These are phyloP conservation scores for Eucalyptus viminalis DNA, from an alignment of 345 rosid genomes.

Conservation along the genomic window DNA sequence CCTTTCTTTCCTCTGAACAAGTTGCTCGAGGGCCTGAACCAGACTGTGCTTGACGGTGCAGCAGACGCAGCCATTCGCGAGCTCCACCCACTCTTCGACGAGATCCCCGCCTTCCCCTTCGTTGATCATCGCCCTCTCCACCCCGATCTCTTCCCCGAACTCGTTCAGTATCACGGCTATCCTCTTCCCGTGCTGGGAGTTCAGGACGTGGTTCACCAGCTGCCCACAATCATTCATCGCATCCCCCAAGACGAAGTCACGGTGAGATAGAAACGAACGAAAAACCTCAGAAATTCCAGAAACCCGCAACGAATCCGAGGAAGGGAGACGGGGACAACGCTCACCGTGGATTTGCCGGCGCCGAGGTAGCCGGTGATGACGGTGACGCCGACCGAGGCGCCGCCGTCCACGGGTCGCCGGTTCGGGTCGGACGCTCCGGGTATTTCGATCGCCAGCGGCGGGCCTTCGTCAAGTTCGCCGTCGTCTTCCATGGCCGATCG, in stretches of 20 bases:
- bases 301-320: background rate
- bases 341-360: slow-evolving; percentile 92
- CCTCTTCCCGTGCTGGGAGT: slow-evolving; percentile 76
- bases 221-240: background rate
- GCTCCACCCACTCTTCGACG: slow-evolving; percentile 96
- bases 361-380: slow-evolving; percentile 95
- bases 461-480: background rate
- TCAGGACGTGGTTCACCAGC: slow-evolving; percentile 78
- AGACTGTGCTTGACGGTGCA: slow-evolving; percentile 91
- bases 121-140: slow-evolving; percentile 95
- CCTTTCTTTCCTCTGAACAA: slow-evolving; percentile 78
- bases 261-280: background rate
- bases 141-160: slow-evolving; percentile 96
- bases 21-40: slow-evolving; percentile 93
- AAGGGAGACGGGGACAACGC: background rate
- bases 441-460: slow-evolving; percentile 65
- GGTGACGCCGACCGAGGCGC: slow-evolving; percentile 56
- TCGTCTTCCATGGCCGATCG: background rate
- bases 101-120: slow-evolving; percentile 81
- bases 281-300: background rate
- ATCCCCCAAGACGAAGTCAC: background rate
- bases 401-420: background rate
- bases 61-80: slow-evolving; percentile 86
- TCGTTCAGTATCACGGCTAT: slow-evolving; percentile 92
- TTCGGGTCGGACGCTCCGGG: background rate